phyloP scores from a whole-genome alignment of 176 grass and related monocot species.

The Aechmea fasciata region DNA sequence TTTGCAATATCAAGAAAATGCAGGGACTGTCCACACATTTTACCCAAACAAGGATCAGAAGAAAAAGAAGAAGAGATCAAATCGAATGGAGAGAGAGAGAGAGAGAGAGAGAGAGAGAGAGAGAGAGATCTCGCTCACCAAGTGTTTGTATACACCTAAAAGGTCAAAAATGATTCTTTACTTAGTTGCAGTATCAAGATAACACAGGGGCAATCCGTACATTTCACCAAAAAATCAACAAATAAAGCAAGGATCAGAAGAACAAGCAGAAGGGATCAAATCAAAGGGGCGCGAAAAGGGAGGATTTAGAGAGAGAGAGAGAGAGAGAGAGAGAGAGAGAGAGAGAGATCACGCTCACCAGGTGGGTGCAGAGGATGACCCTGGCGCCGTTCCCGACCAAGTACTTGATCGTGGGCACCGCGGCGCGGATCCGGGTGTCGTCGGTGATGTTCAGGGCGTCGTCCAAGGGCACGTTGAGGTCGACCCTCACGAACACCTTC shows the following conservation, averaged over 20 bases:
- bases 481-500: conserved; percentile 34
- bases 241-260: not conserved
- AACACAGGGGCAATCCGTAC: no score
- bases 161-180: no score
- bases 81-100: no score
- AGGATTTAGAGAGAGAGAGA: not conserved
- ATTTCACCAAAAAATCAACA: no score
- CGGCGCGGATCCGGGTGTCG: conserved; percentile 35
- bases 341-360: conserved; percentile 18
- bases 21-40: no score
- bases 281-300: not conserved
- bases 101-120: no score
- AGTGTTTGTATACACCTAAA: no score
- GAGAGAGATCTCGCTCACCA: no score
- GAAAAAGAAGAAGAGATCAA: no score
- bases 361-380: conserved; percentile 27
- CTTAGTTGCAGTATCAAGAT: no score
- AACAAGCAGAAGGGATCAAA: not conserved
- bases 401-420: conserved; percentile 34
- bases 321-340: not conserved
- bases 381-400: conserved; percentile 23
- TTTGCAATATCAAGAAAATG: no score
- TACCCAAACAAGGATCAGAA: no score
- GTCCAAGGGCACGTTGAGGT: conserved; percentile 34
- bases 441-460: conserved; percentile 32